Evolutionary conservation across 139 green algal genomes (phyloP), one percentile per base, ranked within the genome.

Genomic region (Diplosphaera chodatii): DNA sequence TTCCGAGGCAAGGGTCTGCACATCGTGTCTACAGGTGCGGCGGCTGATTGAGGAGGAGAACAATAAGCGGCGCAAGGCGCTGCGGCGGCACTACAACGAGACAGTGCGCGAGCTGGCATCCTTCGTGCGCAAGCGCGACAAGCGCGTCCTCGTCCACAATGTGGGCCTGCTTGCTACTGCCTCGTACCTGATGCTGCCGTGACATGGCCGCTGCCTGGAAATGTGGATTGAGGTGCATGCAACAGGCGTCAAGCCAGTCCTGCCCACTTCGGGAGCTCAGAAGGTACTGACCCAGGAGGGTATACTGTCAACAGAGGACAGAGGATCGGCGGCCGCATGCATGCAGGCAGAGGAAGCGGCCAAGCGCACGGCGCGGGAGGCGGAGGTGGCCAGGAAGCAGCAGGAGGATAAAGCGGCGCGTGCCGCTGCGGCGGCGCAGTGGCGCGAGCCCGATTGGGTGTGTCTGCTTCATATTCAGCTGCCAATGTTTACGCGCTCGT

Each of bases 11-110:
- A n/a, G n/a, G n/a, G n/a, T n/a, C n/a, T n/a, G n/a, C n/a, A n/a
- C n/a, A n/a, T n/a, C n/a, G n/a, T n/a, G n/a, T n/a, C n/a, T 66
- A 18, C 41, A 96, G 78, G 78, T 94, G 32, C 84, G 93, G 27
- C 81, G 94, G 55, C 70, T 81, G 18, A 98, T 98, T 88, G 93
- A 98, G 83, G 87, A 92, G 1, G 94, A 98, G 76, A 97, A 97
- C 82, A 77, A 77, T 29, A 93, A 92, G 75, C 34, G 64, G 21
- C 75, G 87, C 8, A 87, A 83, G 37, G 63, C 71, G 10, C 74
- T 70, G 20, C 78, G 81, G 22, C 64, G 79, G 1, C 86, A 91
- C 41, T 97, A 86, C 83, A 92, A 92, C 66, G 91, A 97, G 66
- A 78, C 65, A 21, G 90, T 98, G 33, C 80, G 94, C 4, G 78